Evolutionary conservation across 2,329 filamentous ascomycete genomes (phyloP), one percentile per base, ranked within the genome.

Genomic region (Colletotrichum plurivorum): DNA sequence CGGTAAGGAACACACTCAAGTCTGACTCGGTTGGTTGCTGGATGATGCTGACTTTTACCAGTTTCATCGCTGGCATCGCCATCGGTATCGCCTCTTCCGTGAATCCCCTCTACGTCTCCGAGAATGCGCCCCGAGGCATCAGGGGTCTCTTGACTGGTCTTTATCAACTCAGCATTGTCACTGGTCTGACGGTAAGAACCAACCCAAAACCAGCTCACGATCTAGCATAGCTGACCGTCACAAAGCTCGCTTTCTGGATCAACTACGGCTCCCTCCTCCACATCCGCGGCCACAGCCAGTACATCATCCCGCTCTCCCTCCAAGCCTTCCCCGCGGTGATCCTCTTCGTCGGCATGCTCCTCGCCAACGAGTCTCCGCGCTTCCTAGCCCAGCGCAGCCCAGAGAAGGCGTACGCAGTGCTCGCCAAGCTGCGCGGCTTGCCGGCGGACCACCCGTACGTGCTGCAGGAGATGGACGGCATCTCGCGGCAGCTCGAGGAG

Each of bases 401-500:
- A 89, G 90, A 93, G 69, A 83, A 87, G 48, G 88, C 91, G 1
- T 86, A 84, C 2, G 70, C 69, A 0, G 85, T 89, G n/a, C 84
- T 94, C 6, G 83, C 86, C 18, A 82, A 78, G 49, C 83, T 93
- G 49, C 75, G 81, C 66, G 73, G 76, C 3, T 75, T 83, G 2
- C 77, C 79, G 2, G 75, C 76, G 3, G 77, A 80, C 22, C 79
- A 83, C 65, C 76, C 77, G 0, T 82, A 81, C 53, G 72, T 83
- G 4, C 73, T 77, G 9, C 72, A 78, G 22, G 82, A 84, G 69
- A 74, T 76, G 61, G 72, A 71, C 25, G 75, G 74, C 22, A 78
- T 77, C 49, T 53, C 72, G 22, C 67, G 69, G 3, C 69, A 74
- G 22, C 71, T 70, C 22, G 73, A 74, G 18, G 54, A 73, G 18